Evolutionary conservation across 2,329 filamentous ascomycete genomes (phyloP).

Genomic region (Aspergillus fijiensis): DNA sequence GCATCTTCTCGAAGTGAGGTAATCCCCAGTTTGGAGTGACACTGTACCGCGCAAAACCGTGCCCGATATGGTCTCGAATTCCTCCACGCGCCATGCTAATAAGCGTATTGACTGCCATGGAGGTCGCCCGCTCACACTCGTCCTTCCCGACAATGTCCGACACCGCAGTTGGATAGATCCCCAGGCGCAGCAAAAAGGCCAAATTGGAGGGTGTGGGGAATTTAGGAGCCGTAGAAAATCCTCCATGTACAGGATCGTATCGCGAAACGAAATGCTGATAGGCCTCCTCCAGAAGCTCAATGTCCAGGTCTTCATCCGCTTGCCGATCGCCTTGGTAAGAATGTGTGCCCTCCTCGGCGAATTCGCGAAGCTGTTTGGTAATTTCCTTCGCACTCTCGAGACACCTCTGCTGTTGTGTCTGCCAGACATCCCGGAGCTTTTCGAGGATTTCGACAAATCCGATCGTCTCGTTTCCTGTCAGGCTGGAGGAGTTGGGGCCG

Average conservation of each 20-base stretch:
- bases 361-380: conserved; percentile 75
- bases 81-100: conserved; percentile 72
- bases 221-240: conserved; percentile 79
- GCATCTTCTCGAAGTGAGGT: conserved; percentile 96
- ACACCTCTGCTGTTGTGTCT: conserved; percentile 78
- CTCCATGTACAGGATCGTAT: conserved; percentile 76
- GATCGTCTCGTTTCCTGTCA: conserved; percentile 58
- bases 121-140: conserved; percentile 70
- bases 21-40: conserved; percentile 90
- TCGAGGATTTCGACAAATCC: conserved; percentile 79
- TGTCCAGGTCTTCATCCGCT: conserved; percentile 70
- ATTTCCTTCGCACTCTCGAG: conserved; percentile 81
- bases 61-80: conserved; percentile 72
- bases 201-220: conserved; percentile 87
- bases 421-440: conserved; percentile 75
- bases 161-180: conserved; percentile 69
- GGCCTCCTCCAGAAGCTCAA: conserved; percentile 89
- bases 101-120: conserved; percentile 80
- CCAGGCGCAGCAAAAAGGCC: conserved; percentile 74
- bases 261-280: conserved; percentile 75
- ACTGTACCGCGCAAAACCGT: conserved; percentile 81
- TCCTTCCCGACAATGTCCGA: conserved; percentile 82
- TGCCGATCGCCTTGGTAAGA: conserved; percentile 45
- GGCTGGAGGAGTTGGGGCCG: conserved; percentile 62
- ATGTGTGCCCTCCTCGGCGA: conserved; percentile 80